phyloP scores from a whole-genome alignment of 1,284 basidiomycete genomes.

The Malassezia caprae region DNA sequence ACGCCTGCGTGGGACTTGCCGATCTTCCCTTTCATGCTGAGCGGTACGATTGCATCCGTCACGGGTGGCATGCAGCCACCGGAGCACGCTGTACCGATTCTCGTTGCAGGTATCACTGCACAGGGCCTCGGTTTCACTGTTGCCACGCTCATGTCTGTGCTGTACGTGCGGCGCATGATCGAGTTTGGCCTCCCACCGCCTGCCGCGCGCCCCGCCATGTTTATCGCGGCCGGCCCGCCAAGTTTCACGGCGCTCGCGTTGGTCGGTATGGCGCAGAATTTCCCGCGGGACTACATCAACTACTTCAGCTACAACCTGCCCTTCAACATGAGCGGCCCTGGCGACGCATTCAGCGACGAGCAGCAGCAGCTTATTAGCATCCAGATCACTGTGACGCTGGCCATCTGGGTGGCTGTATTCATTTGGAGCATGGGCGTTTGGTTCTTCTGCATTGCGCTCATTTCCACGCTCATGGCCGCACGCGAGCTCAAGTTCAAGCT shows the following conservation, averaged over 20 bases:
- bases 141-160: conserved; percentile 20
- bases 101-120: conserved; percentile 19
- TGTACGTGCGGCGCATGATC: conserved; percentile 21
- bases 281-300: neutral
- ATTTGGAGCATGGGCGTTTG: conserved; percentile 21
- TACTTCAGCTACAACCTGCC: neutral
- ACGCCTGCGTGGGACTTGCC: conserved; percentile 23
- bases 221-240: conserved; percentile 24
- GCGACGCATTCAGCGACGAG: neutral
- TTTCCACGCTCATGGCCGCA: conserved; percentile 8
- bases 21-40: conserved; percentile 28
- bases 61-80: conserved; percentile 9
- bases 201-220: conserved; percentile 16
- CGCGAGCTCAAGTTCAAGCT: conserved; percentile 19
- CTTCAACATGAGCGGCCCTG: neutral
- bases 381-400: conserved; percentile 1
- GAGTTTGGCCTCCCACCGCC: conserved; percentile 16
- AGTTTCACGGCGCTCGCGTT: conserved; percentile 23
- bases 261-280: conserved; percentile 10
- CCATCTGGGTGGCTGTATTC: conserved; percentile 2
- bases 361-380: neutral
- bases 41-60: conserved; percentile 13
- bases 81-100: conserved; percentile 5
- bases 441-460: conserved; percentile 19
- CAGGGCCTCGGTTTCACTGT: conserved; percentile 22